A percentile compares a stretch with the other conserved stretches of the same genome.
Conservation (phyloP, 2,329 filamentous ascomycete species). For the Thermoascus crustaceus region DNA sequence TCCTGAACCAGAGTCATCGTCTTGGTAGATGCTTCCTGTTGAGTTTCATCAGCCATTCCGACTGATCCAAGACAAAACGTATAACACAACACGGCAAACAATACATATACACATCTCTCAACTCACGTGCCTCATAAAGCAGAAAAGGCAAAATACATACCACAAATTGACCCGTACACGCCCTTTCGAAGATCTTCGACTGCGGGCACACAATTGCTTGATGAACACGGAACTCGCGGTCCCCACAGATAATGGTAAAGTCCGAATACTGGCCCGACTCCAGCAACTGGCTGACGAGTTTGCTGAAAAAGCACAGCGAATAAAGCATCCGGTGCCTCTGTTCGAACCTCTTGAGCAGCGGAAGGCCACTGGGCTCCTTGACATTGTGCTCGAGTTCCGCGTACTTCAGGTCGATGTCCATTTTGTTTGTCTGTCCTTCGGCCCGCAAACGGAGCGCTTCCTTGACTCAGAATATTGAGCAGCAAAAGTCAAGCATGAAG, state of each 20-base stretch:
- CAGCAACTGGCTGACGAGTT: slow-evolving; percentile 7
- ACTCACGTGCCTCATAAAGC: background rate
- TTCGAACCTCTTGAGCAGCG: no score
- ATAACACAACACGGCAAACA: no score
- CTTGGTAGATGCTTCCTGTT: slow-evolving; percentile 8
- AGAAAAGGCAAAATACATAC: slow-evolving; percentile 2
- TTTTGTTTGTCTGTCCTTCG: no score
- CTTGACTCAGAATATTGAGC: no score
- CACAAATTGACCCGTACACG: slow-evolving; percentile 10
- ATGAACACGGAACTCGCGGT: slow-evolving; percentile 9
- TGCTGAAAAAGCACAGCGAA: slow-evolving; percentile 4
- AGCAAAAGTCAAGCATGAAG: no score
- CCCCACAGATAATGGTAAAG: slow-evolving; percentile 7
- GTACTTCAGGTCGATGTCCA: no score
- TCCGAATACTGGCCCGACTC: slow-evolving; percentile 9
- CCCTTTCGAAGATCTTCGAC: slow-evolving; percentile 9
- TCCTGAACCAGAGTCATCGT: slow-evolving; percentile 8
- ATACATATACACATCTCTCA: background rate
- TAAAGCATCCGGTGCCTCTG: background rate
- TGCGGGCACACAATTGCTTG: slow-evolving; percentile 11
- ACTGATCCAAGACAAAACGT: no score
- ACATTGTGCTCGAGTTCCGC: no score
- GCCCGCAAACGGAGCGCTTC: no score
- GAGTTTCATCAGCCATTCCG: background rate
- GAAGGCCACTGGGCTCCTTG: no score